Conservation (phyloP, 768 basidiomycete genomes). For the Tulasnella sp. region DNA sequence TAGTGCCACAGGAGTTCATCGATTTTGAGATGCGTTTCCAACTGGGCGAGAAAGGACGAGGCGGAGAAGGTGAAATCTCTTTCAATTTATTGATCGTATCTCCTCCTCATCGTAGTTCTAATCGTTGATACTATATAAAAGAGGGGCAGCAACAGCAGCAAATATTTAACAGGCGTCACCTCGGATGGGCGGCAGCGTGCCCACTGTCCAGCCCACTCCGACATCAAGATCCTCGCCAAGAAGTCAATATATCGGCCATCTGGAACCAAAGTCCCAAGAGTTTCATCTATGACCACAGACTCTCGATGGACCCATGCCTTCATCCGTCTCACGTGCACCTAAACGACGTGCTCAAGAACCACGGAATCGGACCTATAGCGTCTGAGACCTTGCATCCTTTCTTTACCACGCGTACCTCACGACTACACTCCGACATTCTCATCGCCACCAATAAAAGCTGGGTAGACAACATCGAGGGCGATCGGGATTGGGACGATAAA, state of each 20-base stretch:
- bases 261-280: constrained; percentile 19
- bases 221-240: not conserved
- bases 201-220: constrained; percentile 11
- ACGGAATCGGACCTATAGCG: constrained; percentile 14
- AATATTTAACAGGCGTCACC: constrained; percentile 34
- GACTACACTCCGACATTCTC: constrained; percentile 23
- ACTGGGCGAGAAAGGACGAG: constrained; percentile 28
- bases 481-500: constrained; percentile 31
- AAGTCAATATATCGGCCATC: not conserved
- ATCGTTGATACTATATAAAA: constrained; percentile 32
- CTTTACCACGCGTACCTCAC: constrained; percentile 14
- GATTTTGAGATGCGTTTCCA: constrained; percentile 29
- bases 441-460: constrained; percentile 19
- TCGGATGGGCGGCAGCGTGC: constrained; percentile 31
- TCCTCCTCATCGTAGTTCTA: constrained; percentile 20
- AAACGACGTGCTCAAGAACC: constrained; percentile 12
- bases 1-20: constrained; percentile 26
- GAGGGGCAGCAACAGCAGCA: too few species aligned
- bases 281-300: constrained; percentile 41
- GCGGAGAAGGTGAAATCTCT: constrained; percentile 24
- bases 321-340: constrained; percentile 28
- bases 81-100: too few species aligned
- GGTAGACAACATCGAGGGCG: constrained; percentile 24
- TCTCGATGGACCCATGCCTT: constrained; percentile 42
- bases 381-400: not conserved